Percentiles rank a stretch among this genome's conserved stretches.
phyloP scores from a whole-genome alignment of 2,329 filamentous ascomycete genomes.

The Sporothrix brunneoviolacea region DNA sequence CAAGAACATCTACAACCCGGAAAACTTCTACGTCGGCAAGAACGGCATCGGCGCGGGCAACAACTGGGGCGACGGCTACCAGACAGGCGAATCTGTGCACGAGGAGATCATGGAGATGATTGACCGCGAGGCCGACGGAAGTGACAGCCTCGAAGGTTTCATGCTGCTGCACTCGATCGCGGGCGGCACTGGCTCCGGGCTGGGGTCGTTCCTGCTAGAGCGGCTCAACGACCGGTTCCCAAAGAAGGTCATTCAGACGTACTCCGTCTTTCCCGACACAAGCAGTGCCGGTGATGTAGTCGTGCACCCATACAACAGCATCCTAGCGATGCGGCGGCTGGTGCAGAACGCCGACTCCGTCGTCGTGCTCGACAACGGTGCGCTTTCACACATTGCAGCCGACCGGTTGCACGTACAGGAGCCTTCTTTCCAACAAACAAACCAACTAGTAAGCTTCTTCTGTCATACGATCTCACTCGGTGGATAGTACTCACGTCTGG shows the following conservation, averaged over 20 bases:
- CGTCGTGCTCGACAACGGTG: constrained; percentile 93
- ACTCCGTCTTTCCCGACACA: constrained; percentile 95
- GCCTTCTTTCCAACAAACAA: constrained; percentile 94
- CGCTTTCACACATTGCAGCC: constrained; percentile 85
- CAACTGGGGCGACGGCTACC: constrained; percentile 97
- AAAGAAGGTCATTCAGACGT: constrained; percentile 98
- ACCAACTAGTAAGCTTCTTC: constrained; percentile 64
- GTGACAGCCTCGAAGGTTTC: constrained; percentile 95
- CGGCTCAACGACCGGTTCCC: constrained; percentile 94
- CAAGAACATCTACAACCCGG: constrained; percentile 98
- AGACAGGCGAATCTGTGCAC: constrained; percentile 82
- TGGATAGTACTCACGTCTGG: too few species aligned
- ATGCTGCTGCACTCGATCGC: constrained; percentile 99
- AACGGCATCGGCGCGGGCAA: constrained; percentile 91
- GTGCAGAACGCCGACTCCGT: constrained; percentile 97
- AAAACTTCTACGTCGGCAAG: constrained; percentile 97
- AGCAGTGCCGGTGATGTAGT: constrained; percentile 84
- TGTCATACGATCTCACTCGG: too few species aligned
- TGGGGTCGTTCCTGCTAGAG: constrained; percentile 91
- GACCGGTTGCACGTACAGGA: constrained; percentile 92
- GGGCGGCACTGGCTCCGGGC: constrained; percentile 90
- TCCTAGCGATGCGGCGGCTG: constrained; percentile 82
- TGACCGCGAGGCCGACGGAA: constrained; percentile 94
- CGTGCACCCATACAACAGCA: constrained; percentile 96
- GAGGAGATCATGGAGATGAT: constrained; percentile 99